Evolutionary conservation across 2,329 filamentous ascomycete species (phyloP).

Genomic region (Davidsoniella virescens): DNA sequence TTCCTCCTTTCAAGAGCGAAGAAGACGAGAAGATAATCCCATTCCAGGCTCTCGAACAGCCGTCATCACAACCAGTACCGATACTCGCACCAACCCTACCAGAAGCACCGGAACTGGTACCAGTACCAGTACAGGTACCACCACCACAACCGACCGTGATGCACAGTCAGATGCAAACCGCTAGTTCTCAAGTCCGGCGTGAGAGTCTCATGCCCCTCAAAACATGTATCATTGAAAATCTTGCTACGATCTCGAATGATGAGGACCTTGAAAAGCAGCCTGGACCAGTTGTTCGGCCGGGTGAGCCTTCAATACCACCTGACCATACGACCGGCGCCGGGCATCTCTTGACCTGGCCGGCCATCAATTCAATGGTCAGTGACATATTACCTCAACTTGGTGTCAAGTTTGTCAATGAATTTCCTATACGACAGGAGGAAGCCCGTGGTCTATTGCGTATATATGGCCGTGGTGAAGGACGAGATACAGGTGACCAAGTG

Average conservation of each 20-base stretch:
- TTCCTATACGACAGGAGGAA: constrained; percentile 62
- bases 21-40: neutral
- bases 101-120: too few species aligned
- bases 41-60: neutral
- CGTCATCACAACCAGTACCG: too few species aligned
- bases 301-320: constrained; percentile 55
- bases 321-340: constrained; percentile 88
- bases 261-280: constrained; percentile 36
- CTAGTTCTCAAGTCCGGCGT: neutral
- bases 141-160: too few species aligned
- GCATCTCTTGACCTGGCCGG: constrained; percentile 56
- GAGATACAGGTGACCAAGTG: constrained; percentile 17
- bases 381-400: constrained; percentile 30
- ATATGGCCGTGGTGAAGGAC: constrained; percentile 60
- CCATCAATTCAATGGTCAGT: constrained; percentile 48
- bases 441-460: constrained; percentile 56
- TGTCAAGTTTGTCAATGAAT: constrained; percentile 46
- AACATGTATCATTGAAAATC: neutral
- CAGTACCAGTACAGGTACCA: too few species aligned
- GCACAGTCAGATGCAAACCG: neutral
- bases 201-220: neutral
- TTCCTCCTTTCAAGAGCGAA: constrained; percentile 10
- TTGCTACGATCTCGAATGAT: constrained; percentile 17
- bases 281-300: constrained; percentile 35
- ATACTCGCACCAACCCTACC: too few species aligned